Percentiles rank a stretch among this genome's conserved stretches.
phyloP scores from a whole-genome alignment of 208 protist genomes.

The Vickermania ingenoplastis region DNA sequence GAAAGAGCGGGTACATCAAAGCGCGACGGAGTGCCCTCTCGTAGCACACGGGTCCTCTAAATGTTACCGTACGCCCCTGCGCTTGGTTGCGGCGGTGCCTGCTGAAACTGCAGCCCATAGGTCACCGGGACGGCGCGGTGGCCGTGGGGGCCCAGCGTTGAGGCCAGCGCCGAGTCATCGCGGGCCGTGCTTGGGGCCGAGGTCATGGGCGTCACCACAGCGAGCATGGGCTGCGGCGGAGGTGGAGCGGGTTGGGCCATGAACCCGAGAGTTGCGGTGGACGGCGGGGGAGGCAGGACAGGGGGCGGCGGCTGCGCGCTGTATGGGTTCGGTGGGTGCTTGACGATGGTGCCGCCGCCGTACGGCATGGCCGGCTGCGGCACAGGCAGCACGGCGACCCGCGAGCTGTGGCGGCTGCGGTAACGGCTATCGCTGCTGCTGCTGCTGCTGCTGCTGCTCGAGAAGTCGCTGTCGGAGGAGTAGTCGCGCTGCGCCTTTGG shows the following conservation, averaged over 20 bases:
- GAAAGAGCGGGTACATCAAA: no score
- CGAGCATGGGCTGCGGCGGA: not conserved
- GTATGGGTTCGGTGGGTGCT: not conserved
- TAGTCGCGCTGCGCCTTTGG: not conserved
- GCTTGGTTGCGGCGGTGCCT: no score
- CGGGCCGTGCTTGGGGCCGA: no score
- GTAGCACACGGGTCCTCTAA: no score
- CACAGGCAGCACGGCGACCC: not conserved
- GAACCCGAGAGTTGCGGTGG: no score
- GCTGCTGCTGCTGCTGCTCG: not conserved
- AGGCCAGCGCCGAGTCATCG: no score
- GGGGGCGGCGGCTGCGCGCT: not conserved
- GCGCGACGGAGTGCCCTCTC: no score
- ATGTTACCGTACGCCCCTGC: no score
- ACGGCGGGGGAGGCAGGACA: no score
- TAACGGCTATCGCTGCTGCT: not conserved
- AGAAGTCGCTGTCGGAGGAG: conserved; percentile 1
- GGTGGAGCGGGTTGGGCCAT: no score
- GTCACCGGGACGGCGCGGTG: not conserved
- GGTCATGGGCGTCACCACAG: not conserved
- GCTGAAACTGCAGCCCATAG: not conserved
- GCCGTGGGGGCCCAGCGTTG: not conserved
- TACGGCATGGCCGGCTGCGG: not conserved
- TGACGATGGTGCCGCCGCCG: not conserved
- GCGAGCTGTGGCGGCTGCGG: not conserved